Conservation (phyloP, 23 red algal genomes). For the Chondrus crispus region DNA sequence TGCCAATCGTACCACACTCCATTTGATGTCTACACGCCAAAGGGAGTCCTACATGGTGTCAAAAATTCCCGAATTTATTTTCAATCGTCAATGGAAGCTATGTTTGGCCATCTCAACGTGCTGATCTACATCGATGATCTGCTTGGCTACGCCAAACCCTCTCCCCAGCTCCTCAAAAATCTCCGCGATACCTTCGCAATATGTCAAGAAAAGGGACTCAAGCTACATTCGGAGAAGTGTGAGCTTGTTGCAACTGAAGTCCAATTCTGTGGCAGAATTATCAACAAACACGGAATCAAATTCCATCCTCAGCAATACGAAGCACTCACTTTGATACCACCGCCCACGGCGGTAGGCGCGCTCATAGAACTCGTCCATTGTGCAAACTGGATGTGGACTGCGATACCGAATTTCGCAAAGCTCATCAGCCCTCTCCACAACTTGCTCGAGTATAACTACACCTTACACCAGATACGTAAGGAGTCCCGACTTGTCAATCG, state of each 20-base stretch:
- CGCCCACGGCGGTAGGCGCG: background rate
- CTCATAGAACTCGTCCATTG: constrained; percentile 12
- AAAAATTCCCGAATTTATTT: background rate
- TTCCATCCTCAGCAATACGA: constrained; percentile 5
- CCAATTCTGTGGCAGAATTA: constrained; percentile 14
- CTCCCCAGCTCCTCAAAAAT: background rate
- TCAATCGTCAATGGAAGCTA: constrained; percentile 28
- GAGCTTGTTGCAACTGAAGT: background rate
- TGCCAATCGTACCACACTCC: constrained; percentile 21
- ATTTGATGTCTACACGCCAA: constrained; percentile 19
- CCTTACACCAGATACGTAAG: background rate
- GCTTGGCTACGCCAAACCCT: constrained; percentile 1
- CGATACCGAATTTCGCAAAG: background rate
- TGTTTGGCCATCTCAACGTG: background rate
- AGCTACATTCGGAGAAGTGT: background rate
- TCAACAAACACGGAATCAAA: background rate
- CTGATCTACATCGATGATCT: constrained; percentile 24
- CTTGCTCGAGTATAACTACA: background rate
- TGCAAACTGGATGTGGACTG: constrained; percentile 12
- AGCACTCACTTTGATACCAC: background rate
- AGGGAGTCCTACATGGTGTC: background rate
- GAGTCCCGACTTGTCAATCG: background rate
- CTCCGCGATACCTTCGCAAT: background rate
- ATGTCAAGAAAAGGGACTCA: background rate
- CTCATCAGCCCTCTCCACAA: background rate